Percentiles rank a stretch among this genome's conserved stretches.
phyloP scores from a whole-genome alignment of 2,329 filamentous ascomycete species.

The Aspergillus ochraceus region DNA sequence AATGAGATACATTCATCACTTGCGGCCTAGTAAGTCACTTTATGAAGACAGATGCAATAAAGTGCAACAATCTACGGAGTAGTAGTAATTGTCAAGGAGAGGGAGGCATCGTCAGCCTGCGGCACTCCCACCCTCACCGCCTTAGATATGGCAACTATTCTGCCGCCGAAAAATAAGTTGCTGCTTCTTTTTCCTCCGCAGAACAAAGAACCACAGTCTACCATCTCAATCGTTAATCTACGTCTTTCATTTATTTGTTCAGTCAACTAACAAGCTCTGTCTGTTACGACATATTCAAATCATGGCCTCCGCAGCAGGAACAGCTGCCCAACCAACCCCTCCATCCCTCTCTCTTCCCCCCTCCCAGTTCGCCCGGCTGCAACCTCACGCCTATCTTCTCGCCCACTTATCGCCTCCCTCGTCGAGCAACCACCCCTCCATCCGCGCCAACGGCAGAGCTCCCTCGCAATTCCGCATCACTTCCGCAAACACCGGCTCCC shows the following conservation, averaged over 20 bases:
- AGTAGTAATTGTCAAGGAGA: not conserved
- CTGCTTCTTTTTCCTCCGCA: conserved; percentile 15
- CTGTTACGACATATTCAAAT: not conserved
- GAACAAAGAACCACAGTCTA: conserved; percentile 4
- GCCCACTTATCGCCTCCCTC: conserved; percentile 72
- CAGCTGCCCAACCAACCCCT: conserved; percentile 26
- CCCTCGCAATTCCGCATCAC: conserved; percentile 69
- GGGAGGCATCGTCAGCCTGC: not conserved
- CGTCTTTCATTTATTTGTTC: not conserved
- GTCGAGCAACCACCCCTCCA: conserved; percentile 52
- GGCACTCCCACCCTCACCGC: conserved; percentile 11
- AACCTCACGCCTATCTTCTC: conserved; percentile 84
- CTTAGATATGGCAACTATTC: conserved; percentile 15
- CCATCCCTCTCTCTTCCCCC: conserved; percentile 59
- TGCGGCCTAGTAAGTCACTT: too few relatives aligned
- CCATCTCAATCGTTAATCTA: not conserved
- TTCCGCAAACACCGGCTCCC: conserved; percentile 76
- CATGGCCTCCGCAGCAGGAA: conserved; percentile 25
- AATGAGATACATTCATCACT: too few relatives aligned
- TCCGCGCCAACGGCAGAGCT: conserved; percentile 78
- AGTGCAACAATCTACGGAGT: not conserved
- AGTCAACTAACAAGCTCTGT: not conserved
- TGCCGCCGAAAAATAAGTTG: conserved; percentile 21
- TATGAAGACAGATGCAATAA: too few relatives aligned
- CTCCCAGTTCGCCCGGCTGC: conserved; percentile 80